Evolutionary conservation across 805 yeast genomes (phyloP).

Genomic region (Tetrapisispora pingtungensis): DNA sequence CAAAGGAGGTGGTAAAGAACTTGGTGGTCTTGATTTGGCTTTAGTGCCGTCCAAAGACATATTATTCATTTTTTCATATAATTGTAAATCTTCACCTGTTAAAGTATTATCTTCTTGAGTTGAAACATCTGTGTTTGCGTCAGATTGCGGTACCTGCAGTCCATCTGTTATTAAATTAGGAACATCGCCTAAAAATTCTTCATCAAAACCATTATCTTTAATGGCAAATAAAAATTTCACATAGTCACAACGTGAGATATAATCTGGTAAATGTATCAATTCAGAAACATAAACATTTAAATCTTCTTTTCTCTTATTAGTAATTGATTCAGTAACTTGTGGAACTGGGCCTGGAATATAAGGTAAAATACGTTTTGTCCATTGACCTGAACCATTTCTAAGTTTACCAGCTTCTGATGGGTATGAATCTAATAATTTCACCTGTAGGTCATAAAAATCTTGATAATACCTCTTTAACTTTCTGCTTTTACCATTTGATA

Average conservation of each 20-base stretch:
- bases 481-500: slow-evolving; percentile 59
- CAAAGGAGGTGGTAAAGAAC: slow-evolving; percentile 21
- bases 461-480: slow-evolving; percentile 82
- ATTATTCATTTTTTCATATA: slow-evolving; percentile 20
- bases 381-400: slow-evolving; percentile 39
- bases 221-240: slow-evolving; percentile 66
- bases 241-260: slow-evolving; percentile 59
- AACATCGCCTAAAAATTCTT: slow-evolving; percentile 9
- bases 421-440: slow-evolving; percentile 66
- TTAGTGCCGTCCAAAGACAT: slow-evolving; percentile 17
- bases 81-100: slow-evolving; percentile 25
- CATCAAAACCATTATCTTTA: slow-evolving; percentile 28
- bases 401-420: slow-evolving; percentile 85
- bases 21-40: slow-evolving; percentile 25
- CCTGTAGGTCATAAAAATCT: slow-evolving; percentile 92
- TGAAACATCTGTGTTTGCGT: slow-evolving; percentile 1
- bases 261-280: slow-evolving; percentile 60
- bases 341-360: slow-evolving; percentile 94
- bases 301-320: slow-evolving; percentile 44
- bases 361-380: slow-evolving; percentile 72
- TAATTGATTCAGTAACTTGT: slow-evolving; percentile 70
- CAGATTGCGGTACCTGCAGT: neutral
- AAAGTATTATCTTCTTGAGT: slow-evolving; percentile 24
- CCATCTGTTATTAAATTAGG: neutral
- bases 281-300: slow-evolving; percentile 48